Percentiles rank a stretch among this genome's conserved stretches.
Conservation (phyloP, 106 monocot genomes). For the Dioscorea alata region DNA sequence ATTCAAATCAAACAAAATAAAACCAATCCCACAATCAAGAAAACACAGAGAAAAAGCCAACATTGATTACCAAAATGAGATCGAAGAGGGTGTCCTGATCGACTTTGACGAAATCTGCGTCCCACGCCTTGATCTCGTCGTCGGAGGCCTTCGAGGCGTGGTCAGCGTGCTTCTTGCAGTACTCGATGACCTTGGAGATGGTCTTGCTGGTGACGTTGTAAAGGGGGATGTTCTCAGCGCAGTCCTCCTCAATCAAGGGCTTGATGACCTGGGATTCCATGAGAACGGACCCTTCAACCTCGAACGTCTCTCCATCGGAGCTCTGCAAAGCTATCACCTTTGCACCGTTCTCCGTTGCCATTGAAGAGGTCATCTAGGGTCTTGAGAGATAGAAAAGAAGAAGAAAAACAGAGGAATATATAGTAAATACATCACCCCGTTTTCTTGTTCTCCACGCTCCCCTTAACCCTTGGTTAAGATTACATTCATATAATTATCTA, state of each 20-base stretch:
- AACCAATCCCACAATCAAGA: no score
- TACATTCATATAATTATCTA: no score
- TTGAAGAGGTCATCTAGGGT: no score
- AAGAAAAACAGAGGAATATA: no score
- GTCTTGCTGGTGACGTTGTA: conserved; percentile 55
- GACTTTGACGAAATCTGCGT: conserved; percentile 5
- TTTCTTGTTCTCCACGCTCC: no score
- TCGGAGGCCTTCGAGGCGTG: neutral
- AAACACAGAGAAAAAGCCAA: no score
- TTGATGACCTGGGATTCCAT: conserved; percentile 44
- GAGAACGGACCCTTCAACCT: conserved; percentile 43
- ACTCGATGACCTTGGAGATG: conserved; percentile 62
- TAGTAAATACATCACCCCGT: no score
- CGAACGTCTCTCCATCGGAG: conserved; percentile 49
- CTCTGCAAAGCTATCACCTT: conserved; percentile 37
- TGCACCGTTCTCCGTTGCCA: neutral
- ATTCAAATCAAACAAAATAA: no score
- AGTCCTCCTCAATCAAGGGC: conserved; percentile 67
- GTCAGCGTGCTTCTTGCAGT: conserved; percentile 65
- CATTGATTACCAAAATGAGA: neutral
- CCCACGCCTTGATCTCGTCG: conserved; percentile 1
- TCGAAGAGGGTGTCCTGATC: conserved; percentile 4
- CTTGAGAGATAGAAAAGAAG: no score
- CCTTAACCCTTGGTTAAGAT: no score
- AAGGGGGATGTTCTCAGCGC: conserved; percentile 50